Evolutionary conservation across 2,329 filamentous ascomycete genomes (phyloP).

Genomic region (Bisporella sp.): DNA sequence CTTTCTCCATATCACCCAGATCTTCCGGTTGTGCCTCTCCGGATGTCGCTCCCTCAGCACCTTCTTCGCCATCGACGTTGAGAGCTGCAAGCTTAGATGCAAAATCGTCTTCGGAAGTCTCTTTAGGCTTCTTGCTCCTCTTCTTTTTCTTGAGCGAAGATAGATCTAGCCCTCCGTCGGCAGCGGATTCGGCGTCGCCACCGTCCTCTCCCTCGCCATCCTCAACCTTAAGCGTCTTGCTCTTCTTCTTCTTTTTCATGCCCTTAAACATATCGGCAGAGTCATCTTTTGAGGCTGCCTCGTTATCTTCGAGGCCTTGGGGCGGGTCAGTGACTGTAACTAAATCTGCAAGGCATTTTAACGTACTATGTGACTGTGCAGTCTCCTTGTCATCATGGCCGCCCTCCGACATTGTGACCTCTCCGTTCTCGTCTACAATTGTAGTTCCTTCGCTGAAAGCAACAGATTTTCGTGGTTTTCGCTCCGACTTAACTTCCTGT

Average conservation of each 20-base stretch:
- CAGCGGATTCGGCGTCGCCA: constrained; percentile 36
- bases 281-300: constrained; percentile 38
- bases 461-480: constrained; percentile 85
- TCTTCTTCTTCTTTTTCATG: constrained; percentile 83
- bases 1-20: constrained; percentile 29
- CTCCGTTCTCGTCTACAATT: constrained; percentile 84
- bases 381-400: constrained; percentile 69
- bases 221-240: constrained; percentile 56
- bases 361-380: constrained; percentile 73
- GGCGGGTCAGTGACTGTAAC: constrained; percentile 45
- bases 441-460: constrained; percentile 84
- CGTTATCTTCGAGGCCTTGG: constrained; percentile 30
- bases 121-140: constrained; percentile 30
- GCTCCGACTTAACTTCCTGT: constrained; percentile 30
- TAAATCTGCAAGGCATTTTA: constrained; percentile 46
- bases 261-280: constrained; percentile 62
- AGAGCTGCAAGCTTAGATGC: constrained; percentile 27
- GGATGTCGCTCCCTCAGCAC: constrained; percentile 17
- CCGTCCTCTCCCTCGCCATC: constrained; percentile 54
- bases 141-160: constrained; percentile 30
- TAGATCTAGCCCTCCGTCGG: constrained; percentile 41
- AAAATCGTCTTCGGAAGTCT: constrained; percentile 27
- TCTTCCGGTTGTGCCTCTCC: constrained; percentile 20
- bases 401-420: constrained; percentile 69
- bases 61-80: constrained; percentile 22